phyloP scores from a whole-genome alignment of 1,284 basidiomycete genomes.

The Apiotrichum laibachii region DNA sequence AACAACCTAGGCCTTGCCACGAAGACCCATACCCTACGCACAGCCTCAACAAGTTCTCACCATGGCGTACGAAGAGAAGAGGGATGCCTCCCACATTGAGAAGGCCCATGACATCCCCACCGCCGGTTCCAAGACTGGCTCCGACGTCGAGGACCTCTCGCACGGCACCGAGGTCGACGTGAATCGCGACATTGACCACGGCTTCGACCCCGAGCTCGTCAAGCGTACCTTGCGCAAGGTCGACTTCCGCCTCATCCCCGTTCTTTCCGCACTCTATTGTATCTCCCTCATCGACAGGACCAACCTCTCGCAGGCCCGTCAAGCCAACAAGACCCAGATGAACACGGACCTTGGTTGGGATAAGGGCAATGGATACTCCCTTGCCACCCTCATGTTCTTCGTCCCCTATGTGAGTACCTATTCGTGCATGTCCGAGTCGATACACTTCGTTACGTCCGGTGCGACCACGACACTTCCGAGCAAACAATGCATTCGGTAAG shows the following conservation, averaged over 20 bases:
- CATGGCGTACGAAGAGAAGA: constrained; percentile 4
- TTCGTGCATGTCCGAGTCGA: background rate
- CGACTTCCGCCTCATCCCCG: constrained; percentile 17
- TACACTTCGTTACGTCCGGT: background rate
- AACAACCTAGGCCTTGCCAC: too few relatives aligned
- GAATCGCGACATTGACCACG: constrained; percentile 7
- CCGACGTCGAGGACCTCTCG: background rate
- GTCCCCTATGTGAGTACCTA: constrained; percentile 35
- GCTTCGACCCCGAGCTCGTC: constrained; percentile 4
- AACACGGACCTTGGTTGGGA: constrained; percentile 24
- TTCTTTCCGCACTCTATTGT: constrained; percentile 12
- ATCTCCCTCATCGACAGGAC: constrained; percentile 20
- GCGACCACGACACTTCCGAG: too few relatives aligned
- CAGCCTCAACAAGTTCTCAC: too few relatives aligned
- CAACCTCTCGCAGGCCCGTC: constrained; percentile 27
- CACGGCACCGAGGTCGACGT: background rate
- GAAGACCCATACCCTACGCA: too few relatives aligned
- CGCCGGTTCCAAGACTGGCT: background rate
- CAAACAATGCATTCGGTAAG: too few relatives aligned
- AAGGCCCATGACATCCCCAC: background rate
- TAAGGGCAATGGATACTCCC: constrained; percentile 46
- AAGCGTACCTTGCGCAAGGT: constrained; percentile 2
- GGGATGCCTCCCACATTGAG: background rate
- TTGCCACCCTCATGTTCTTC: constrained; percentile 47
- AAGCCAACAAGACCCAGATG: constrained; percentile 25